These are phyloP conservation scores for Saccharomyces hybrid DNA, from an alignment of 1,139 yeast genomes.

Conservation along the genomic window DNA sequence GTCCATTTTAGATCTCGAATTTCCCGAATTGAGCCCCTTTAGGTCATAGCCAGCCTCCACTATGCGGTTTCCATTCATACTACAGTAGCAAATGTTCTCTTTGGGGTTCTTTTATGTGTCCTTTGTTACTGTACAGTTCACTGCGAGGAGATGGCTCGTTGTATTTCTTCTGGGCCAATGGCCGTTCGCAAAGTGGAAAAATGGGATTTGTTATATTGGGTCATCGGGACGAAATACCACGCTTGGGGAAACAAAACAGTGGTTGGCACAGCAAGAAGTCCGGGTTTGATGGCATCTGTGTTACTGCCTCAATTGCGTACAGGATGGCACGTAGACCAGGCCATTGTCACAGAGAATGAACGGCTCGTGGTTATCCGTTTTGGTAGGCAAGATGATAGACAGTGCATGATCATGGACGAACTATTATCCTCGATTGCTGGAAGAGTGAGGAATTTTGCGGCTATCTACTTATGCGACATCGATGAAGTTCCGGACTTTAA, in stretches of 20 bases:
- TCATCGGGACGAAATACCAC: not conserved
- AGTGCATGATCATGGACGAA: constrained; percentile 90
- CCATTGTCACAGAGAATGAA: constrained; percentile 78
- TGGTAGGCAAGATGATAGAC: constrained; percentile 68
- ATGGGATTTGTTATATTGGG: not conserved
- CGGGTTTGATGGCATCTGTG: constrained; percentile 62
- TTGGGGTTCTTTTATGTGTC: not conserved
- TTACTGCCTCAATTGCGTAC: constrained; percentile 80
- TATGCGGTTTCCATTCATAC: not conserved
- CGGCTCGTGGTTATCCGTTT: constrained; percentile 81
- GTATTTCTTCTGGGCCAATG: not conserved
- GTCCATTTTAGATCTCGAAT: not conserved
- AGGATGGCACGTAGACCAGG: constrained; percentile 98
- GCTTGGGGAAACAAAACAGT: not conserved
- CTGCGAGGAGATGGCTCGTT: not conserved
- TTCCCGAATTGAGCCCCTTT: not conserved
- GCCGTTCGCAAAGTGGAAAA: not conserved
- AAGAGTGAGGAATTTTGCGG: constrained; percentile 82
- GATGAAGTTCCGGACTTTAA: constrained; percentile 89
- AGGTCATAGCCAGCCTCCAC: not conserved
- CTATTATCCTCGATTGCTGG: constrained; percentile 71
- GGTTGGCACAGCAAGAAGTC: not conserved
- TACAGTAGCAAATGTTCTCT: not conserved
- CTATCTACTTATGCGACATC: constrained; percentile 78
- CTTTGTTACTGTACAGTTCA: not conserved